Evolutionary conservation across 768 basidiomycete species (phyloP).

Genomic region (Auricularia sp.): DNA sequence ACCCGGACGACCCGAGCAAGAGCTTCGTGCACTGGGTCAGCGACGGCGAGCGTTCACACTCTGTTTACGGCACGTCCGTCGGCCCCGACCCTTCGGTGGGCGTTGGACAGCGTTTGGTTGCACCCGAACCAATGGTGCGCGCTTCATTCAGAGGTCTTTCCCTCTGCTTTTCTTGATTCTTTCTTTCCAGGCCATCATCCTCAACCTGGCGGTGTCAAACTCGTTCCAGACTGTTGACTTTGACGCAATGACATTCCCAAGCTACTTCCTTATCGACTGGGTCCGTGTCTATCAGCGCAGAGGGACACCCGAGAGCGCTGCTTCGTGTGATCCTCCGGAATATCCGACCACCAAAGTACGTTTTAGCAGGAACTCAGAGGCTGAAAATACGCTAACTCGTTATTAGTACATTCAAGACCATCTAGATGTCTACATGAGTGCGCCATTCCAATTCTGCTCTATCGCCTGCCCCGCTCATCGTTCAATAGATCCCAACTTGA

Average conservation of each 20-base stretch:
- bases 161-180: constrained; percentile 7
- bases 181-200: constrained; percentile 1
- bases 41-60: constrained; percentile 61
- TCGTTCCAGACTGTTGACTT: constrained; percentile 36
- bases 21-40: constrained; percentile 83
- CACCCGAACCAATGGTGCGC: constrained; percentile 90
- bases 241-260: constrained; percentile 22
- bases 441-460: too few species aligned
- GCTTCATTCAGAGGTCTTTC: constrained; percentile 18
- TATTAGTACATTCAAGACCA: constrained; percentile 67
- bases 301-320: constrained; percentile 20
- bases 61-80: constrained; percentile 50
- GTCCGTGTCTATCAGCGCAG: constrained; percentile 33
- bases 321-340: constrained; percentile 20
- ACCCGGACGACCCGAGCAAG: constrained; percentile 49
- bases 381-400: constrained; percentile 43
- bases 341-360: constrained; percentile 22
- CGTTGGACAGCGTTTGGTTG: constrained; percentile 55
- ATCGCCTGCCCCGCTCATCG: too few species aligned
- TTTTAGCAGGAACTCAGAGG: constrained; percentile 13
- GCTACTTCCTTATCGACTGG: constrained; percentile 28
- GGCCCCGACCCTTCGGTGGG: constrained; percentile 49
- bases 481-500: constrained; percentile 15
- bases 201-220: constrained; percentile 17
- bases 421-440: constrained; percentile 17